Base-by-base conservation (phyloP, 2,329 filamentous ascomycete species). In the Achaetomium macrosporum region DNA sequence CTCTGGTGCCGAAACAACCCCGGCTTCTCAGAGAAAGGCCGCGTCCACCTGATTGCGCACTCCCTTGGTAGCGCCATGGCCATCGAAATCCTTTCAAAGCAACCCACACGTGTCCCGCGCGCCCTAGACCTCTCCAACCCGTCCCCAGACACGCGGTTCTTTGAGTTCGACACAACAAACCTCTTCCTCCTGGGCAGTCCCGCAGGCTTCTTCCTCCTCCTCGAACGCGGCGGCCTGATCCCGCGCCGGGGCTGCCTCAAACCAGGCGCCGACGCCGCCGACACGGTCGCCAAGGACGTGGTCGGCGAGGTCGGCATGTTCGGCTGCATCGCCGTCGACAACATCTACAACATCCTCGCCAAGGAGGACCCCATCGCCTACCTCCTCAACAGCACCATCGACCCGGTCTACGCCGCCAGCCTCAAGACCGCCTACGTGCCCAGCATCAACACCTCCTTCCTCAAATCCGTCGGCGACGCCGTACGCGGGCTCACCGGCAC, bases 1-100 rank as follows among this genome's bases (percentile, higher is more conserved):
- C 77, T 97, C 1, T 99, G 93, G 93, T 96, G 91, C 65, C 79
- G 80, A 43, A 96, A 97, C 66, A 97, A 99, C 58, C 87, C 90
- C 0, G 88, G 85, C 0, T 99, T 99, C 64, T 75, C 84, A 10
- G 76, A 88, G 17, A 77, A 82, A 55, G 93, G 93, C 7, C 84
- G 89, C 9, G 90, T 97, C 1, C 93, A 99, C 69, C 73, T 99
- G 5, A 87, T 99, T 56, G 93, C 88, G 0, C 93, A 99, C 67
- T 96, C 91, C 0, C 78, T 99, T 1, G 93, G 93, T 11, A 96
- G 89, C 61, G 90, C 90, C 37, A 97, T 99, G 89, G 87, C 91
- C 2, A 74, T 96, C 36, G 93, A 99, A 60, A 85, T 97, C 33
- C 75, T 99, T 8, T 95, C 89, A 40, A 83, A 86, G 46, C 93